phyloP scores from a whole-genome alignment of 1,139 yeast genomes.

The Wickerhamomyces sp. region DNA sequence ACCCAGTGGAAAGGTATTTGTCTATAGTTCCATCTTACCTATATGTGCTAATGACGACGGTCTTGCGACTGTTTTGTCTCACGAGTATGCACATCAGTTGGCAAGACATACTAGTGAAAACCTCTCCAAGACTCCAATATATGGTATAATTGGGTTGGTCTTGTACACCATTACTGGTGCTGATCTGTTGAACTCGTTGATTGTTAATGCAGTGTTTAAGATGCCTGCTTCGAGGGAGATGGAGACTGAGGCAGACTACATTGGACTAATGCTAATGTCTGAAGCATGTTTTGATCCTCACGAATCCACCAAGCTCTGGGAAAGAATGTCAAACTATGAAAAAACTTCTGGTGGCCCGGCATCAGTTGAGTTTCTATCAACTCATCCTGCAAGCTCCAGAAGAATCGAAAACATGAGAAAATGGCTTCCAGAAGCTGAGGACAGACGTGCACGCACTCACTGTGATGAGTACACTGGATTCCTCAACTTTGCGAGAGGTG shows the following conservation, averaged over 20 bases:
- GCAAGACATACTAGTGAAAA: conserved; percentile 91
- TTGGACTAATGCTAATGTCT: conserved; percentile 90
- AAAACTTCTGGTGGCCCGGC: conserved; percentile 25
- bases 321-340: conserved; percentile 69
- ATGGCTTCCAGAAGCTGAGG: conserved; percentile 68
- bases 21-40: conserved; percentile 73
- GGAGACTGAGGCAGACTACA: conserved; percentile 96
- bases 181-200: conserved; percentile 45
- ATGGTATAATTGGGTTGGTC: conserved; percentile 45
- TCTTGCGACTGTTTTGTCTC: conserved; percentile 87
- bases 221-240: conserved; percentile 87
- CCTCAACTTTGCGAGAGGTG: conserved; percentile 1
- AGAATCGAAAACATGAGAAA: conserved; percentile 63
- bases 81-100: conserved; percentile 89
- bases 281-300: conserved; percentile 78
- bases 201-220: conserved; percentile 57
- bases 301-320: conserved; percentile 77
- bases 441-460: conserved; percentile 11
- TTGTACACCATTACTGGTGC: conserved; percentile 51
- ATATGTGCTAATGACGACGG: conserved; percentile 84
- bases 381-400: conserved; percentile 83
- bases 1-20: conserved; percentile 94
- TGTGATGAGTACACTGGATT: conserved; percentile 13
- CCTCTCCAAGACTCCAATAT: conserved; percentile 58
- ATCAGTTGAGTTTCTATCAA: conserved; percentile 63